Conservation (phyloP, 2,329 filamentous ascomycete species). For the Ophiostoma sp. region DNA sequence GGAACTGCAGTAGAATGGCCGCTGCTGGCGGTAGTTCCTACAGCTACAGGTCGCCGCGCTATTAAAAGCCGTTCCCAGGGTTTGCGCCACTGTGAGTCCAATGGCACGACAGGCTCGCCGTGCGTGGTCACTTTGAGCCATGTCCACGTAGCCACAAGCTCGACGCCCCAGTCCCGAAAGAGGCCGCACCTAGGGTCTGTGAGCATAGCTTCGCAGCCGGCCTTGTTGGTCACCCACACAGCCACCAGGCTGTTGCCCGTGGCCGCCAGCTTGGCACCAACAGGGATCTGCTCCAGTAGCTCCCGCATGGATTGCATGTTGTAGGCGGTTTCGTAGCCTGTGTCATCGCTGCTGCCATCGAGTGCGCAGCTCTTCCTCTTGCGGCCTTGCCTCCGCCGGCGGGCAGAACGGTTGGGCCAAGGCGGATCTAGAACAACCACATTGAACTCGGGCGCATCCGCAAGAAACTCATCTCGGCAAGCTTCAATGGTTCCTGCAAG, state of each 20-base stretch:
- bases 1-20: conserved; percentile 29
- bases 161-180: conserved; percentile 62
- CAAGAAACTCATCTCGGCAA: conserved; percentile 38
- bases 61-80: conserved; percentile 71
- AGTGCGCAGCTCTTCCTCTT: conserved; percentile 35
- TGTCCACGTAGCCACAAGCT: conserved; percentile 64
- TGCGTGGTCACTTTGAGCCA: conserved; percentile 67
- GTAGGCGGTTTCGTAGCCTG: conserved; percentile 40
- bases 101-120: conserved; percentile 58
- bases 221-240: conserved; percentile 74
- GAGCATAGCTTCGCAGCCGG: conserved; percentile 51
- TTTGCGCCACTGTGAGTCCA: conserved; percentile 61
- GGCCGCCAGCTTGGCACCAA: conserved; percentile 46
- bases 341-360: not conserved
- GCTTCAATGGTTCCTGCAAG: conserved; percentile 47
- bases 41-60: conserved; percentile 40
- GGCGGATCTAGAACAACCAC: conserved; percentile 70
- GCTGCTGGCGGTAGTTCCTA: conserved; percentile 32
- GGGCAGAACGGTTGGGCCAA: conserved; percentile 73
- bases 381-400: conserved; percentile 36
- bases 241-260: conserved; percentile 56
- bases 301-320: conserved; percentile 42
- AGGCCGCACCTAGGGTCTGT: conserved; percentile 46
- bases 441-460: conserved; percentile 50
- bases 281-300: conserved; percentile 51